Conservation (phyloP, 176 grass and related monocot genomes). For the Oryza longistaminata region DNA sequence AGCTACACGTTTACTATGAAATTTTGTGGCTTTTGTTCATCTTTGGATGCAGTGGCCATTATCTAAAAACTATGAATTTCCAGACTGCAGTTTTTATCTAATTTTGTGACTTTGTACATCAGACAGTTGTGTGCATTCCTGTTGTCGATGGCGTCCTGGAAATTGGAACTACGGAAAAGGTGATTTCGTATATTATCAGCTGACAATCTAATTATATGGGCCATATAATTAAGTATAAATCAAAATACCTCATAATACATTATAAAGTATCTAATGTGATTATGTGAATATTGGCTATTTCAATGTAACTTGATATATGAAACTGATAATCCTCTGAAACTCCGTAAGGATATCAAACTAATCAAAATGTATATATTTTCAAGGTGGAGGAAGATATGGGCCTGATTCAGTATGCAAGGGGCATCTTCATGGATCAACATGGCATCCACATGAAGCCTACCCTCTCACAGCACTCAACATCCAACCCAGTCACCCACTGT, state of each 20-base stretch:
- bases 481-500: conserved; percentile 44
- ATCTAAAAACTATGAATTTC: background rate
- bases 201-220: background rate
- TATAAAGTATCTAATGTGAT: background rate
- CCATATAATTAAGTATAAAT: background rate
- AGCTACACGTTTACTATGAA: background rate
- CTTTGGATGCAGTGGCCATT: background rate
- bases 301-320: background rate
- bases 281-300: background rate
- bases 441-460: conserved; percentile 49
- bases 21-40: background rate
- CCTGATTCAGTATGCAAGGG: conserved; percentile 61
- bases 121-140: conserved; percentile 85
- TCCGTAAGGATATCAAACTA: background rate
- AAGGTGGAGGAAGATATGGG: conserved; percentile 77
- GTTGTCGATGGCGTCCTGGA: conserved; percentile 69
- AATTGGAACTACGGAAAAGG: conserved; percentile 78
- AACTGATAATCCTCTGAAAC: background rate
- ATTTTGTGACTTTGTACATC: background rate
- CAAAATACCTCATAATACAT: background rate
- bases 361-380: conserved; percentile 18
- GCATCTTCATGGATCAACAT: conserved; percentile 61
- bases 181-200: background rate
- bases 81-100: background rate
- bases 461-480: conserved; percentile 78